phyloP scores from a whole-genome alignment of 768 basidiomycete genomes.

The Leccinum pellstonianum region DNA sequence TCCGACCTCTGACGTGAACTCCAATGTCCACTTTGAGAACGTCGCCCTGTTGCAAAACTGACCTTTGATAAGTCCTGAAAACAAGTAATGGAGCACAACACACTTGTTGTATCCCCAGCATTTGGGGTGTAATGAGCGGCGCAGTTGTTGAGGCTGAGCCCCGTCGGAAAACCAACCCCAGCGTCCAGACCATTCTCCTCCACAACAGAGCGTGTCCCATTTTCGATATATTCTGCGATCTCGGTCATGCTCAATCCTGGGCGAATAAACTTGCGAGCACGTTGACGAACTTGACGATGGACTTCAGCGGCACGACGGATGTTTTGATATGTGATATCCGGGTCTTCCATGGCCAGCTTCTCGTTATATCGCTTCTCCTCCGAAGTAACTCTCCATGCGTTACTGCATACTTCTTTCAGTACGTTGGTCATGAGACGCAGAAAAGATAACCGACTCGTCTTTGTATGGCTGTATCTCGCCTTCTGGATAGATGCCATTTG shows the following conservation, averaged over 20 bases:
- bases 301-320: slow-evolving; percentile 95
- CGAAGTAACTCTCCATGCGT: slow-evolving; percentile 82
- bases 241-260: slow-evolving; percentile 95
- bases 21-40: slow-evolving; percentile 97
- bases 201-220: slow-evolving; percentile 85
- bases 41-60: slow-evolving; percentile 81
- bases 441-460: slow-evolving; percentile 67
- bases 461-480: slow-evolving; percentile 91
- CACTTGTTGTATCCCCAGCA: slow-evolving; percentile 82
- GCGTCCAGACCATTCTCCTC: slow-evolving; percentile 85
- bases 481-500: slow-evolving; percentile 82
- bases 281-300: slow-evolving; percentile 85
- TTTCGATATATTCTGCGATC: slow-evolving; percentile 91
- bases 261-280: slow-evolving; percentile 78
- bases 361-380: slow-evolving; percentile 90
- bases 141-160: slow-evolving; percentile 88
- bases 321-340: slow-evolving; percentile 79
- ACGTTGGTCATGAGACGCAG: background rate
- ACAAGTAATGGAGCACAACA: slow-evolving; percentile 25
- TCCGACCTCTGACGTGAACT: slow-evolving; percentile 95
- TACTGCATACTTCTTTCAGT: slow-evolving; percentile 47
- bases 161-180: slow-evolving; percentile 96
- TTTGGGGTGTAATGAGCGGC: slow-evolving; percentile 98
- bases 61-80: slow-evolving; percentile 8
- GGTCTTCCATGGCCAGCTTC: slow-evolving; percentile 72